phyloP scores from a whole-genome alignment of 805 yeast species.

The Phaffomyces opuntiae region DNA sequence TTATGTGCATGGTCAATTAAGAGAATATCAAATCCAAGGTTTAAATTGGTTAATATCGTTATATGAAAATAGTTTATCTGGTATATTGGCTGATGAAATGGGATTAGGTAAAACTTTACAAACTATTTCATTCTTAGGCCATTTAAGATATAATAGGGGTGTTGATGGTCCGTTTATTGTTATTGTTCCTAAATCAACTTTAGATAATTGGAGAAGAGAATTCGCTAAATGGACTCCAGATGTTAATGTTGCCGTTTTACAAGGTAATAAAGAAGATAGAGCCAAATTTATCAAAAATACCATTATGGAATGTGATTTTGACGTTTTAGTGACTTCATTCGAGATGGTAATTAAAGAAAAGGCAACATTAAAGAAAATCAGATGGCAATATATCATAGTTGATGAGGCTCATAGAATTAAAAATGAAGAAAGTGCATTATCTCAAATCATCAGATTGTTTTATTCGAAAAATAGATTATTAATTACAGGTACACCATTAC shows the following conservation, averaged over 20 bases:
- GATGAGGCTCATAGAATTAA: conserved; percentile 98
- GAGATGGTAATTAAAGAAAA: conserved; percentile 93
- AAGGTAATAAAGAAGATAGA: conserved; percentile 86
- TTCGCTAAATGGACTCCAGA: conserved; percentile 96
- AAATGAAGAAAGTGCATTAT: conserved; percentile 85
- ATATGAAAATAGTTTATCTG: conserved; percentile 83
- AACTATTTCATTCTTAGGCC: conserved; percentile 88
- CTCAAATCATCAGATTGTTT: conserved; percentile 87
- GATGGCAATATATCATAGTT: conserved; percentile 90
- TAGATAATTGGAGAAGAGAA: conserved; percentile 95
- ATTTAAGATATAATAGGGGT: conserved; percentile 67
- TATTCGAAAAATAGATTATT: conserved; percentile 78
- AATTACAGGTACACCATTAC: conserved; percentile 95
- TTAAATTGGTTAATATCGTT: conserved; percentile 89
- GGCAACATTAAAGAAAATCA: conserved; percentile 65
- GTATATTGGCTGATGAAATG: conserved; percentile 97
- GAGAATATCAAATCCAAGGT: conserved; percentile 94
- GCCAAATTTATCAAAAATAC: conserved; percentile 47
- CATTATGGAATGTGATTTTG: conserved; percentile 71
- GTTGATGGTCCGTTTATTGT: conserved; percentile 88
- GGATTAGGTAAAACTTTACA: conserved; percentile 95
- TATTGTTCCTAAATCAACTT: conserved; percentile 91
- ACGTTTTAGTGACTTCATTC: conserved; percentile 84
- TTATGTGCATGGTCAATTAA: conserved; percentile 65
- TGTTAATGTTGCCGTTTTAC: conserved; percentile 75